Evolutionary conservation across 2,329 filamentous ascomycete species (phyloP), one percentile per base, ranked within the genome.

Genomic region (Tolypocladium cylindrosporum): DNA sequence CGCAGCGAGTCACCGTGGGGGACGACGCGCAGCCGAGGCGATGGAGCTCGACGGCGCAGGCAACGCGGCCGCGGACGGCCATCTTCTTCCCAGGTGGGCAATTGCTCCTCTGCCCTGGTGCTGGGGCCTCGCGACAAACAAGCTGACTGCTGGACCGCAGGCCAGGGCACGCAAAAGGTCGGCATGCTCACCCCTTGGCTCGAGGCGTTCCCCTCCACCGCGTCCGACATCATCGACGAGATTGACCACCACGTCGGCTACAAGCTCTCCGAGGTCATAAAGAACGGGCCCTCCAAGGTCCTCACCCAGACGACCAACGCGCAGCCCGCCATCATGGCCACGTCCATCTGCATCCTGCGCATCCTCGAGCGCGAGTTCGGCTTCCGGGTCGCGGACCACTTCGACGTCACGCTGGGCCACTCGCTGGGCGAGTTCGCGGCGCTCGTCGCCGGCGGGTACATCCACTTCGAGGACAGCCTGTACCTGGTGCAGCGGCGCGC

Each of bases 291-390:
- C 1, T 90, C 89, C 65, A 85, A 84, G 58, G 75, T 80, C 55
- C 83, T 97, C 58, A 95, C 90, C 45, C 82, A 84, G 58, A 97
- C 93, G 5, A 84, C 89, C 63, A 92, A 96, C 69, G 89, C 93
- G 4, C 93, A 97, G 72, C 93, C 93, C 1, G 92, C 93, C 66
- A 96, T 97, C 72, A 96, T 97, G 91, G 90, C 91, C 16, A 94
- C 91, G 4, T 95, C 90, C 36, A 86, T 97, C 68, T 82, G 96
- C 59, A 95, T 97, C 68, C 80, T 97, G 57, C 87, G 90, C 58
- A 86, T 97, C 60, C 80, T 97, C 62, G 91, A 97, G 75, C 78
- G 83, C 61, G 90, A 96, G 64, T 97, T 93, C 69, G 85, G 82
- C 45, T 96, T 97, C 74, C 79, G 83, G 58, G 82, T 86, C 8